Evolutionary conservation across 805 yeast genomes (phyloP), one percentile per base, ranked within the genome.

Genomic region (Schwanniomyces polymorphus): DNA sequence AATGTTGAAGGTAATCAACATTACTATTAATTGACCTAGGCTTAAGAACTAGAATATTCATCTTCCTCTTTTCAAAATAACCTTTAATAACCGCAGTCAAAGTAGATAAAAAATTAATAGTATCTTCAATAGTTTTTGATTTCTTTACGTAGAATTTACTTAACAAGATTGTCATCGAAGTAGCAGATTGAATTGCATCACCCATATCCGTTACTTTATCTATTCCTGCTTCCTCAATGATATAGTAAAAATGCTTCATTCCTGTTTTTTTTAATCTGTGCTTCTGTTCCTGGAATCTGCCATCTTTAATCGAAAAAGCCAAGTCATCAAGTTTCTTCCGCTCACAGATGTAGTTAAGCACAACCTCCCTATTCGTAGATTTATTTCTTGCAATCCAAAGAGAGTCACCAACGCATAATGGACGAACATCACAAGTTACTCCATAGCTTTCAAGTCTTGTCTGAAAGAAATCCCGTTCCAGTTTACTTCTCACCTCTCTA

Each of bases 271-370:
- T 76, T 47, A 94, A 70, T 45, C 99, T 76, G 14, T 76, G 68
- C 60, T 92, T 91, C 61, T 94, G 99, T 61, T 94, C 99, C 45
- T 76, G 74, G 58, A 86, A 91, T 42, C 99, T 70, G 2, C 97
- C 97, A 65, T 94, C 99, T 49, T 79, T 78, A 40, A 94, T 90
- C 43, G 96, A 88, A 28, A 74, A 60, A 0, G 86, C 86, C 57
- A 94, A 76, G 72, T 94, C 99, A 60, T 89, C 96, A 38, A 91
- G 65, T 46, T 97, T 71, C 65, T 94, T 94, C 33, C 99, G 75
- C 68, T 94, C 99, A 40, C 92, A 78, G n/a, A 94, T 86, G 51
- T 81, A 84, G 61, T 92, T 87, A 14, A 94, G 66, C 0, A 88
- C 85, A 4, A 84, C 89, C 45, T 84, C 84, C 44, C 78, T 76